Evolutionary conservation across 192 early-diverging fungal species (phyloP), one percentile per base, ranked within the genome.

Genomic region (Coemansia sp.): DNA sequence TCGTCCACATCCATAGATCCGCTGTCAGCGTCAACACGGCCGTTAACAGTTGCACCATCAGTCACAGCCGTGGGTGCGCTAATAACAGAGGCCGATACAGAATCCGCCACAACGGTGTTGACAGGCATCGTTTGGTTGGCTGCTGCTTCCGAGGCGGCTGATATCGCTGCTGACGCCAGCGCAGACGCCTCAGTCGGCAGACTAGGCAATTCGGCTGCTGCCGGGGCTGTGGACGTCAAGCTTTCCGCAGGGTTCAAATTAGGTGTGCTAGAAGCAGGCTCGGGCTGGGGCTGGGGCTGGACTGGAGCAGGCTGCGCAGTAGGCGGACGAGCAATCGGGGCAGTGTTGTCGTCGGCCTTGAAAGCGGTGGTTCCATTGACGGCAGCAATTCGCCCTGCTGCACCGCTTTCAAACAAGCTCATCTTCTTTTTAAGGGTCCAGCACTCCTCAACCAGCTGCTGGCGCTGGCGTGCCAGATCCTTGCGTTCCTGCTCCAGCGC

Each of bases 401-500:
- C 71, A 1, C 76, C 76, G 7, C 63, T 66, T 35, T 78, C 76
- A 57, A 78, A 78, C 45, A 78, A 35, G 16, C 64, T 61, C 78
- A 81, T 76, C 47, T 83, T 77, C 62, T 69, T 71, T 62, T 81
- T 79, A 19, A 80, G 64, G 0, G 72, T 77, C 74, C 75, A 72
- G 59, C 78, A 76, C 24, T 81, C 78, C 57, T 81, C 75, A 27
- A 78, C 68, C 18, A 84, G 64, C 55, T 71, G 68, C 61, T 74
- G 71, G 12, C 74, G 69, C 63, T 76, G 71, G 18, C 68, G 65
- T 58, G 89, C 91, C 10, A 98, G 71, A 18, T 94, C 90, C 58
- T 84, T 82, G 67, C 90, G 81, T 77, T 99, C 96, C n/a, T 83
- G 82, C 56, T 97, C 96, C 12, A 99, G 70, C 3, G 95, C 79